These are phyloP conservation scores for Kwoniella heveanensis DNA, from an alignment of 768 basidiomycete species.

Conservation along the genomic window DNA sequence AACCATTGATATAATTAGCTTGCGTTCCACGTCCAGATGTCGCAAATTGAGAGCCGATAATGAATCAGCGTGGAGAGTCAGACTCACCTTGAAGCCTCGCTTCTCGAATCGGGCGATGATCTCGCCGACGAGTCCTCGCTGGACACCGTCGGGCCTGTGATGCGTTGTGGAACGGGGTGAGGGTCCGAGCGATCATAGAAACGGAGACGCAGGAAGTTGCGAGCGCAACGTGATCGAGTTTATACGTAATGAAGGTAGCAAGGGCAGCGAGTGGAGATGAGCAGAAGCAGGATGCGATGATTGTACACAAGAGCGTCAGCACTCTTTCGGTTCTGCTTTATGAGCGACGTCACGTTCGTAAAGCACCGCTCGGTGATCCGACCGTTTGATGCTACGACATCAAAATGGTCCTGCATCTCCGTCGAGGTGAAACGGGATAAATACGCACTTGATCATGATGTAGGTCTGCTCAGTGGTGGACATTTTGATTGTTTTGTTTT, in stretches of 20 bases:
- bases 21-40: no score
- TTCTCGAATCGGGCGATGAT: slow-evolving; percentile 96
- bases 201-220: slow-evolving; percentile 1
- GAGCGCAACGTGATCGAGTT: no score
- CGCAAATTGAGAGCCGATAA: no score
- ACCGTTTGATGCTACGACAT: no score
- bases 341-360: neutral
- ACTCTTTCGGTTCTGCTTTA: neutral
- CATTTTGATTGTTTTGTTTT: slow-evolving; percentile 59
- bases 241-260: neutral
- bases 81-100: slow-evolving; percentile 80
- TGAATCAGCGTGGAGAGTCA: neutral
- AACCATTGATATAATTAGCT: neutral
- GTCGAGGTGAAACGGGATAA: neutral
- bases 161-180: no score
- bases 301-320: neutral
- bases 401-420: no score
- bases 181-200: neutral
- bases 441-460: slow-evolving; percentile 90
- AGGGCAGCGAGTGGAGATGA: slow-evolving; percentile 42
- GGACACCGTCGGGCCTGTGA: slow-evolving; percentile 93
- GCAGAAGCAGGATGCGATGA: neutral
- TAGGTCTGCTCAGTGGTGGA: slow-evolving; percentile 85
- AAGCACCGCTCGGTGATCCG: neutral
- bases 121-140: slow-evolving; percentile 89